Evolutionary conservation across 2,329 filamentous ascomycete species (phyloP).

Genomic region (Blastomyces silverae): DNA sequence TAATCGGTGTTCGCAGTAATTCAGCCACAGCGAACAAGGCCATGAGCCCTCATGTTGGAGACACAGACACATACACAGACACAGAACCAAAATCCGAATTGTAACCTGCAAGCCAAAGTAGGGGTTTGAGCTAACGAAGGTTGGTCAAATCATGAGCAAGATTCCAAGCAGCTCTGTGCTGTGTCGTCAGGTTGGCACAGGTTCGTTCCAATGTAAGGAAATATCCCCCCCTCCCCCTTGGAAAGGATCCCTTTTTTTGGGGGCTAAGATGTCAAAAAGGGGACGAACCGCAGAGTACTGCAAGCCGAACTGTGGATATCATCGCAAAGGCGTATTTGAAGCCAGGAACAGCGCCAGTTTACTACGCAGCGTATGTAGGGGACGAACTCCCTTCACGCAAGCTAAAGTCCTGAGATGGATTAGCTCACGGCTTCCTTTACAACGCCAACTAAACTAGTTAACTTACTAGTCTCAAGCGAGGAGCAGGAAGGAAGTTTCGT

Average conservation of each 20-base stretch:
- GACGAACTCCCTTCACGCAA: too few relatives aligned
- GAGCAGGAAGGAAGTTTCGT: not conserved
- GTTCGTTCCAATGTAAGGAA: not conserved
- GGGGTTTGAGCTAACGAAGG: too few relatives aligned
- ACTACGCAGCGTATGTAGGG: too few relatives aligned
- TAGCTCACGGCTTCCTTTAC: not conserved
- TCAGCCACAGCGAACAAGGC: too few relatives aligned
- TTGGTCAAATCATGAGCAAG: not conserved
- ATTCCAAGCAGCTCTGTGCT: not conserved
- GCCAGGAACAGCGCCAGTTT: not conserved
- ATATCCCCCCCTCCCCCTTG: not conserved
- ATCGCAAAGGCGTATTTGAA: constrained; percentile 2
- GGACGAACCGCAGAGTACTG: not conserved
- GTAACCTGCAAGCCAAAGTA: not conserved
- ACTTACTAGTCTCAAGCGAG: not conserved
- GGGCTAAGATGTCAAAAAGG: too few relatives aligned
- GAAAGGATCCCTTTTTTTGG: not conserved
- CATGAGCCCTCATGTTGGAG: too few relatives aligned
- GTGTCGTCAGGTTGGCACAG: not conserved
- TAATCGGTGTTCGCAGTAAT: too few relatives aligned
- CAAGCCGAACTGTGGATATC: not conserved
- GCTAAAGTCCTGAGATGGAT: not conserved
- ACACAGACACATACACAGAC: too few relatives aligned
- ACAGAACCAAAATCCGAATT: too few relatives aligned
- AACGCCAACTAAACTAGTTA: too few relatives aligned